Percentiles rank a stretch among this genome's conserved stretches.
Conservation (phyloP, 495 filamentous ascomycete species). For the Penicillium pulvis region DNA sequence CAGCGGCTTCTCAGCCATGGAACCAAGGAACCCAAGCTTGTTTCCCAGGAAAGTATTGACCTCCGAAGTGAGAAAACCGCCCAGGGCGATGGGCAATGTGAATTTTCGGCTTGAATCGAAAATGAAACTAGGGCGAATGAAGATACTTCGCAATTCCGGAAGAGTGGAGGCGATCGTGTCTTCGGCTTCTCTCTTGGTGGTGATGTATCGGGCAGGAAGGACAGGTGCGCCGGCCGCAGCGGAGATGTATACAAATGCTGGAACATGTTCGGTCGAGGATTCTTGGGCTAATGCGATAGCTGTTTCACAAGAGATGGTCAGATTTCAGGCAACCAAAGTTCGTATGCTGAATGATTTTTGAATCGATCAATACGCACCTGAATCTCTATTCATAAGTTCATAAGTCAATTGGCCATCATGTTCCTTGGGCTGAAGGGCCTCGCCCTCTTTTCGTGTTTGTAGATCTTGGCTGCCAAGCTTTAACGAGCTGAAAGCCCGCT, state of each 20-base stretch:
- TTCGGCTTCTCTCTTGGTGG: slow-evolving; percentile 91
- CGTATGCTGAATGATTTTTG: not conserved
- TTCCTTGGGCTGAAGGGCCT: slow-evolving; percentile 64
- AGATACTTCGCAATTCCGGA: slow-evolving; percentile 73
- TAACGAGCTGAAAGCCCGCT: slow-evolving; percentile 70
- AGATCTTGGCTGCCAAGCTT: slow-evolving; percentile 71
- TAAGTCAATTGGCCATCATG: slow-evolving; percentile 81
- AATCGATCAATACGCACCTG: slow-evolving; percentile 44
- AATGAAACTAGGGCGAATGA: slow-evolving; percentile 83
- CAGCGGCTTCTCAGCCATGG: slow-evolving; percentile 81
- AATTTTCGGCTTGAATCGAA: slow-evolving; percentile 81
- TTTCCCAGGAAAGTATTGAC: slow-evolving; percentile 77
- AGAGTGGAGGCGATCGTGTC: slow-evolving; percentile 69
- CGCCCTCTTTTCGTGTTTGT: slow-evolving; percentile 55
- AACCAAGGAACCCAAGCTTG: slow-evolving; percentile 69
- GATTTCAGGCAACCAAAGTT: slow-evolving; percentile 5
- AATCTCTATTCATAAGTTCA: slow-evolving; percentile 96
- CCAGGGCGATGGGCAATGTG: slow-evolving; percentile 80
- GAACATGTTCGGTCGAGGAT: slow-evolving; percentile 61
- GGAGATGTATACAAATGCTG: slow-evolving; percentile 81
- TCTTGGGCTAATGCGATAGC: slow-evolving; percentile 83
- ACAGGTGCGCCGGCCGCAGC: slow-evolving; percentile 83
- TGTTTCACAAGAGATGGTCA: slow-evolving; percentile 24
- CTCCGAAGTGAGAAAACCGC: slow-evolving; percentile 65
- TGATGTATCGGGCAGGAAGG: slow-evolving; percentile 82